These are phyloP conservation scores for Arthrinium phaeospermum DNA, from an alignment of 2,329 filamentous ascomycete genomes.

Conservation along the genomic window DNA sequence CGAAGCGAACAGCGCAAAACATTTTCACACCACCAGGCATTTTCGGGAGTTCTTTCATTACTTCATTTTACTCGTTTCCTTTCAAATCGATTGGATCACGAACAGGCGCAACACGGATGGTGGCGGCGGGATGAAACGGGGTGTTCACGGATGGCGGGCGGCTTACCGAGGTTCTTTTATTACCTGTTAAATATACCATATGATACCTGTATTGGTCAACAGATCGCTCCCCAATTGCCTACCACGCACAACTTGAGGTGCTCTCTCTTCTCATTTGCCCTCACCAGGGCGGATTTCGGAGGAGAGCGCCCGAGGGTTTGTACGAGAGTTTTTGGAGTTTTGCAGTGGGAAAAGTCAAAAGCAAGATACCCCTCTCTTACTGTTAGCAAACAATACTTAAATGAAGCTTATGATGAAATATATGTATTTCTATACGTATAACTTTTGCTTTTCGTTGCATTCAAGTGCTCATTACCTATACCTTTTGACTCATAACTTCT, in stretches of 20 bases:
- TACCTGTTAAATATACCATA: neutral
- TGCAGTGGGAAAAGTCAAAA: neutral
- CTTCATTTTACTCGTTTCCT: neutral
- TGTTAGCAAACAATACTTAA: neutral
- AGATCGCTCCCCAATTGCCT: neutral
- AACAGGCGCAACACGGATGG: neutral
- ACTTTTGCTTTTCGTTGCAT: neutral
- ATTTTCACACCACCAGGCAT: slow-evolving; percentile 8
- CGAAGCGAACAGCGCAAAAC: neutral
- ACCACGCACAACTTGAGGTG: neutral
- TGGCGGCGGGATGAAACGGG: neutral
- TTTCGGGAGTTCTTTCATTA: neutral
- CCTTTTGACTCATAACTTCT: neutral
- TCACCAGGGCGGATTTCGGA: neutral
- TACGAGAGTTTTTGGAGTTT: slow-evolving; percentile 4
- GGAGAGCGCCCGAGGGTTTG: neutral
- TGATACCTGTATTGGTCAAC: neutral
- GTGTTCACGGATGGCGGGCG: neutral
- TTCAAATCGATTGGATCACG: neutral
- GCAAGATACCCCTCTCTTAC: neutral
- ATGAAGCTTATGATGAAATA: neutral
- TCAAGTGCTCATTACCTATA: neutral
- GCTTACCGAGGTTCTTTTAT: neutral
- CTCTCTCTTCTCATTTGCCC: neutral
- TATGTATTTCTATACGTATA: neutral